These are phyloP conservation scores for Sphagnurus paluster DNA, from an alignment of 1,284 basidiomycete genomes.

Conservation along the genomic window DNA sequence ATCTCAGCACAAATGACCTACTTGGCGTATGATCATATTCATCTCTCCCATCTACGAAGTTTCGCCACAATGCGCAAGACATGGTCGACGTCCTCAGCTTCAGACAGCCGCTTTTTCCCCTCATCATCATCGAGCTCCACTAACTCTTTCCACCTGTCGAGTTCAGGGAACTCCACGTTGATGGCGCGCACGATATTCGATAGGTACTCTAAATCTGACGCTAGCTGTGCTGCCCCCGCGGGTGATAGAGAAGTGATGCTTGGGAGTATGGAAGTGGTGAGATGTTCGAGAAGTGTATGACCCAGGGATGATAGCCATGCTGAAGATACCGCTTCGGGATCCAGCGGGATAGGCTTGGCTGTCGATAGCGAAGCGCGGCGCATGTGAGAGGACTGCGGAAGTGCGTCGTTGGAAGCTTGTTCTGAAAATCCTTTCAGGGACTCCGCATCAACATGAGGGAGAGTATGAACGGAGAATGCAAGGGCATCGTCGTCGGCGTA, in stretches of 20 bases:
- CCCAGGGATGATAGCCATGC: constrained; percentile 92
- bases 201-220: constrained; percentile 86
- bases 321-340: constrained; percentile 79
- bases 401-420: constrained; percentile 30
- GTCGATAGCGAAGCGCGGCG: constrained; percentile 37
- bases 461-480: constrained; percentile 83
- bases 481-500: constrained; percentile 91
- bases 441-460: constrained; percentile 66
- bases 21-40: not conserved
- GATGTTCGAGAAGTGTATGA: constrained; percentile 71
- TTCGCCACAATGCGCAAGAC: constrained; percentile 45
- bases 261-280: constrained; percentile 67
- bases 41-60: constrained; percentile 51
- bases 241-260: constrained; percentile 59
- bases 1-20: not conserved
- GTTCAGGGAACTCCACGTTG: constrained; percentile 78
- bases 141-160: constrained; percentile 75
- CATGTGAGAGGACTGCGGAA: constrained; percentile 31
- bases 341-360: constrained; percentile 38
- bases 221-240: constrained; percentile 81
- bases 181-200: constrained; percentile 89
- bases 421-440: constrained; percentile 51
- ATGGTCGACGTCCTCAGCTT: constrained; percentile 34
- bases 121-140: constrained; percentile 61
- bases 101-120: constrained; percentile 39